A percentile compares a stretch with the other conserved stretches of the same genome.
Conservation (phyloP, 23 red algal species). For the Pyropia haitanensis region DNA sequence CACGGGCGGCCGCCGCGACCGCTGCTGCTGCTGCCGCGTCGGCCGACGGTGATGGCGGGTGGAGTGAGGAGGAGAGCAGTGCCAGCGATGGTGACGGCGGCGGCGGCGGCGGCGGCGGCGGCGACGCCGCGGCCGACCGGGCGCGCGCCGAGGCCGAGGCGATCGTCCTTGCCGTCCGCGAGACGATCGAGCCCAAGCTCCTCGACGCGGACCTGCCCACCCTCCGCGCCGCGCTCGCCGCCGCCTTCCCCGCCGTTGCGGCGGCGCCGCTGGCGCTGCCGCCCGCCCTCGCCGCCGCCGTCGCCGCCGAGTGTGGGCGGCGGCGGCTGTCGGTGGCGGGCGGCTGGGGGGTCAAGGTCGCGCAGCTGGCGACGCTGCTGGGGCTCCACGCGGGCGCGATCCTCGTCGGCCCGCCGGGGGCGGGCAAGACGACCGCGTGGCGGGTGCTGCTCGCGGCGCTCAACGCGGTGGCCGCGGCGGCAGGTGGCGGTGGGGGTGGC, state of each 20-base stretch:
- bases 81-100: no score
- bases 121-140: no score
- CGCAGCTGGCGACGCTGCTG: slow-evolving; percentile 32
- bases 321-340: slow-evolving; percentile 5
- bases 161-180: slow-evolving; percentile 33
- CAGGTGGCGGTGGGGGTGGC: slow-evolving; percentile 20
- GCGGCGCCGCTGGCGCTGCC: slow-evolving; percentile 11
- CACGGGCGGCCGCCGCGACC: no score
- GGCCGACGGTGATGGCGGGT: no score
- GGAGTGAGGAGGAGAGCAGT: no score
- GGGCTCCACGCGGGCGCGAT: slow-evolving; percentile 35
- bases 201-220: slow-evolving; percentile 13
- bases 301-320: slow-evolving; percentile 13
- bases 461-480: neutral
- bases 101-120: no score
- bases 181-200: slow-evolving; percentile 54
- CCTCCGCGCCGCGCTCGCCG: slow-evolving; percentile 6
- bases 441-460: slow-evolving; percentile 26
- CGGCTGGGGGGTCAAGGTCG: slow-evolving; percentile 31
- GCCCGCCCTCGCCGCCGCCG: slow-evolving; percentile 1
- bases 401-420: slow-evolving; percentile 39
- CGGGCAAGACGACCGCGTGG: slow-evolving; percentile 56
- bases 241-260: slow-evolving; percentile 20
- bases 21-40: no score
- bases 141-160: no score